Evolutionary conservation across 2,329 filamentous ascomycete genomes (phyloP).

Genomic region (Drechslera avenae): DNA sequence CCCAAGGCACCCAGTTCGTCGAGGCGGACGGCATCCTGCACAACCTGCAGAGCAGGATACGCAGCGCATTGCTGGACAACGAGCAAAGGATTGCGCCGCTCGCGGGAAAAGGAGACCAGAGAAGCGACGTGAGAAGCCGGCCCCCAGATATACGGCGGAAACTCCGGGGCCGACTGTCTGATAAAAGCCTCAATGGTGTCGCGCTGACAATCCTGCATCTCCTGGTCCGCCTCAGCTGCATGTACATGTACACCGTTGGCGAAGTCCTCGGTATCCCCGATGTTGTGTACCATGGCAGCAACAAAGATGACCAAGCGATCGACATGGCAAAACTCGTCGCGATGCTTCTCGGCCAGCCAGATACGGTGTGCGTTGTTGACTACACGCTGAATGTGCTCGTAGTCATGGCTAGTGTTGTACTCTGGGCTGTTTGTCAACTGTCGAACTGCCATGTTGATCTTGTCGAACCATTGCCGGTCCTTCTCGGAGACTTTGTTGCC

Average conservation of each 20-base stretch:
- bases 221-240: conserved; percentile 34
- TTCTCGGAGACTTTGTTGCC: background rate
- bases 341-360: conserved; percentile 55
- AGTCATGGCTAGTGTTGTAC: conserved; percentile 85
- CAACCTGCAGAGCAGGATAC: conserved; percentile 73
- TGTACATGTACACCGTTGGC: conserved; percentile 9
- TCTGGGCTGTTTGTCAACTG: conserved; percentile 67
- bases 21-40: conserved; percentile 87
- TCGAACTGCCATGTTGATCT: conserved; percentile 38
- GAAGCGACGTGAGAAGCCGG: conserved; percentile 72
- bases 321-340: conserved; percentile 35
- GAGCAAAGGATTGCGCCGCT: conserved; percentile 66
- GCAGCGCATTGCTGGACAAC: conserved; percentile 58
- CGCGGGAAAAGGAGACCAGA: conserved; percentile 77
- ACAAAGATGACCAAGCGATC: conserved; percentile 67
- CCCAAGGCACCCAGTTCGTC: conserved; percentile 80
- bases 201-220: conserved; percentile 57
- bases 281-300: conserved; percentile 69
- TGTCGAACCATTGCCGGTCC: conserved; percentile 16
- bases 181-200: conserved; percentile 32
- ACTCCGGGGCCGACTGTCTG: background rate
- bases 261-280: conserved; percentile 79
- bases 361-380: conserved; percentile 69
- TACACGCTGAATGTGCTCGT: conserved; percentile 79
- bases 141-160: conserved; percentile 59